Percentiles rank a stretch among this genome's conserved stretches.
phyloP scores from a whole-genome alignment of 164 flowering plant genomes.

The Magnolia kwangsiensis region DNA sequence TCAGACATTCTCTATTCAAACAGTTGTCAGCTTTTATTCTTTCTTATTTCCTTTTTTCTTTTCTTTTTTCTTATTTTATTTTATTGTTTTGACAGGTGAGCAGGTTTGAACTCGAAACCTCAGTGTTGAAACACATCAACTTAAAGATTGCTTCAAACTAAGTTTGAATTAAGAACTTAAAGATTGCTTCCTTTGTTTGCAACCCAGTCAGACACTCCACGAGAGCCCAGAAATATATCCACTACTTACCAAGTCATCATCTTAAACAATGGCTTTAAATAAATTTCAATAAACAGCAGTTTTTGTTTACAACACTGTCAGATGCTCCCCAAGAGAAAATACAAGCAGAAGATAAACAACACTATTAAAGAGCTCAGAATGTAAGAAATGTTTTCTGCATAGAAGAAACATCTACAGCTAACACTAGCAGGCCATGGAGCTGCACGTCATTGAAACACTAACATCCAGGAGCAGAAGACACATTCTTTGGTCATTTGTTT shows the following conservation, averaged over 20 bases:
- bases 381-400: not conserved
- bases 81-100: too few species aligned
- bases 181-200: not conserved
- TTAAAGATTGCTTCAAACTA: not conserved
- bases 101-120: not conserved
- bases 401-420: not conserved
- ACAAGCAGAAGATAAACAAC: not conserved
- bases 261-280: not conserved
- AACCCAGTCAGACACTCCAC: not conserved
- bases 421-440: too few species aligned
- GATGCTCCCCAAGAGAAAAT: too few species aligned
- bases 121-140: not conserved
- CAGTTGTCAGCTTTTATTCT: too few species aligned
- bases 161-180: too few species aligned
- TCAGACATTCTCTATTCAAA: too few species aligned
- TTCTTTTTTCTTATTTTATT: too few species aligned
- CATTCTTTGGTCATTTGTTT: not conserved
- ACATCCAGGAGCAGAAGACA: not conserved
- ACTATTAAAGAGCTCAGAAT: not conserved
- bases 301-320: too few species aligned
- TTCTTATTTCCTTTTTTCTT: too few species aligned
- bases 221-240: not conserved
- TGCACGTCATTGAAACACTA: too few species aligned
- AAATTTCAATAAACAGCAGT: too few species aligned
- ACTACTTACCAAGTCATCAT: not conserved